Conservation (phyloP, 2,329 filamentous ascomycete species). For the Cercospora sesami region DNA sequence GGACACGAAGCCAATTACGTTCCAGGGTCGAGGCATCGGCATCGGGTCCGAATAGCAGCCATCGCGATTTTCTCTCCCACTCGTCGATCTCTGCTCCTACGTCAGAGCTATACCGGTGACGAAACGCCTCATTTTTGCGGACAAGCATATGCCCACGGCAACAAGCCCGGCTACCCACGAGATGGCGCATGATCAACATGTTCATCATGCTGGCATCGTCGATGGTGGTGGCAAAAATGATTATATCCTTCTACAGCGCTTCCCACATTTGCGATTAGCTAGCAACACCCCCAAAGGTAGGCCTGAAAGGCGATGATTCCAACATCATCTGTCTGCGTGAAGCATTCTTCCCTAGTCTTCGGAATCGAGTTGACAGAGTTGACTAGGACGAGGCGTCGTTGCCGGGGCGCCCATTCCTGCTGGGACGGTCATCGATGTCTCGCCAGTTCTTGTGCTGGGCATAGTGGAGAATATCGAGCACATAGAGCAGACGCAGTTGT, state of each 20-base stretch:
- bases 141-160: slow-evolving; percentile 7
- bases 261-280: slow-evolving; percentile 46
- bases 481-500: slow-evolving; percentile 53
- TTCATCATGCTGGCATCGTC: background rate
- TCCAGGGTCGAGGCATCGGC: background rate
- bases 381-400: slow-evolving; percentile 56
- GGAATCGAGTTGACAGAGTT: background rate
- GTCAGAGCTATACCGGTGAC: slow-evolving; percentile 9
- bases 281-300: slow-evolving; percentile 55
- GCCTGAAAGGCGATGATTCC: background rate
- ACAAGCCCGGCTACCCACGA: background rate
- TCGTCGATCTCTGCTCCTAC: slow-evolving; percentile 7
- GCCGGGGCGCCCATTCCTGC: slow-evolving; percentile 49
- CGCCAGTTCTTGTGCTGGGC: slow-evolving; percentile 54
- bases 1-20: background rate
- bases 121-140: background rate
- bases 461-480: slow-evolving; percentile 51
- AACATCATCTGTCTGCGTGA: background rate
- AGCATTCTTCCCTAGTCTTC: background rate
- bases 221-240: slow-evolving; percentile 3
- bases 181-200: slow-evolving; percentile 10
- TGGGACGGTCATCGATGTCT: slow-evolving; percentile 53
- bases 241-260: slow-evolving; percentile 41
- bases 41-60: background rate
- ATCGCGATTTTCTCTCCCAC: slow-evolving; percentile 1